Conservation (phyloP, 139 green algal species). For the Gonium pectorale region DNA sequence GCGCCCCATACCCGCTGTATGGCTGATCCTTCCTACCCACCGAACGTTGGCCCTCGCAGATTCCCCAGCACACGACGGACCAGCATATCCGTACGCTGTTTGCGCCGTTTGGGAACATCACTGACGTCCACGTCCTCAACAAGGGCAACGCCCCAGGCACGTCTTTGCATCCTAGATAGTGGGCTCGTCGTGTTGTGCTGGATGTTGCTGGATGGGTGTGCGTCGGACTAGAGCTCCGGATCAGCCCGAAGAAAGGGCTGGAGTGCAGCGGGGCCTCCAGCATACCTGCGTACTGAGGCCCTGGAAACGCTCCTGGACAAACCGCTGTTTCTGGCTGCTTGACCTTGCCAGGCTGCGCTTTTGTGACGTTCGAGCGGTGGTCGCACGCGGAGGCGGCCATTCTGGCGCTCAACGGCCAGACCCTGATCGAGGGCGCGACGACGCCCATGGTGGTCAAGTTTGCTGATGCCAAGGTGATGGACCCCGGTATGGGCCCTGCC, state of each 20-base stretch:
- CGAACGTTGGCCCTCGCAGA: slow-evolving; percentile 68
- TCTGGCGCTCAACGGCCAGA: slow-evolving; percentile 76
- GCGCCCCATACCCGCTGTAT: too few species aligned
- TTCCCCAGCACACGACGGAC: slow-evolving; percentile 73
- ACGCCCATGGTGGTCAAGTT: slow-evolving; percentile 91
- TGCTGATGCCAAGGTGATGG: slow-evolving; percentile 79
- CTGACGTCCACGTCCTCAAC: slow-evolving; percentile 77
- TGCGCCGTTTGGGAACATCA: slow-evolving; percentile 80
- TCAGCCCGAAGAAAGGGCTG: too few species aligned
- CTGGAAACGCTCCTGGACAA: too few species aligned
- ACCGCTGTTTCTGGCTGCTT: too few species aligned
- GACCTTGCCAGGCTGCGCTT: slow-evolving; percentile 79
- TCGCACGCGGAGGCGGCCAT: slow-evolving; percentile 82
- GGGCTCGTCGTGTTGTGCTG: too few species aligned
- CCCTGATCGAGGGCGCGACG: slow-evolving; percentile 71
- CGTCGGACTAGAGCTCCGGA: too few species aligned
- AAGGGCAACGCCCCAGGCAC: slow-evolving; percentile 70
- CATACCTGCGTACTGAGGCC: too few species aligned
- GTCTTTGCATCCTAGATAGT: too few species aligned
- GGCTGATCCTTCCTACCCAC: too few species aligned
- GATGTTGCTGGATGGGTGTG: too few species aligned
- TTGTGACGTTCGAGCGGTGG: slow-evolving; percentile 86
- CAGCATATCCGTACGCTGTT: slow-evolving; percentile 78
- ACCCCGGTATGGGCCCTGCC: slow-evolving; percentile 24
- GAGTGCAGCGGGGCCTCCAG: too few species aligned